Percentiles rank a stretch among this genome's conserved stretches.
These are phyloP conservation scores for Xanthoconium separans DNA, from an alignment of 1,284 basidiomycete genomes.

Conservation along the genomic window DNA sequence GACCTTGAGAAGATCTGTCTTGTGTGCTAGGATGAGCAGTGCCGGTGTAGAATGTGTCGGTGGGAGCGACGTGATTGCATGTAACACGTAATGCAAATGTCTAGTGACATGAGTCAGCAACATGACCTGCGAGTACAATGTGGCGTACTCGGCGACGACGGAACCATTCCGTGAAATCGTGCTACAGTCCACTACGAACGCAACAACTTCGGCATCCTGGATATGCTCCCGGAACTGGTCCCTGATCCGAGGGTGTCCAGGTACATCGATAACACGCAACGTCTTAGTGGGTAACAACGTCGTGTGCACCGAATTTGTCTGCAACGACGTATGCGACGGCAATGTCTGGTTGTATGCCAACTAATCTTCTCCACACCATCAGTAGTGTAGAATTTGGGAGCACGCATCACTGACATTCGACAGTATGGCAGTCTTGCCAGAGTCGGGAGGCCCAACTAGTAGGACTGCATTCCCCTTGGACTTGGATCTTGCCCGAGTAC, in stretches of 20 bases:
- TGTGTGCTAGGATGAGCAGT: conserved; percentile 70
- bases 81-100: conserved; percentile 68
- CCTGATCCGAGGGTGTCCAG: conserved; percentile 75
- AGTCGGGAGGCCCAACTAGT: conserved; percentile 67
- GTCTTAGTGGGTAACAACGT: conserved; percentile 40
- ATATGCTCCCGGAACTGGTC: conserved; percentile 68
- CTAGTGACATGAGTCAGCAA: conserved; percentile 37
- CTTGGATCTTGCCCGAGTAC: conserved; percentile 44
- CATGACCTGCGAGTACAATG: not conserved
- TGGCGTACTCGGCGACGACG: conserved; percentile 69
- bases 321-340: conserved; percentile 72
- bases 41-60: conserved; percentile 61
- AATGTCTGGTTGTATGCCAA: conserved; percentile 61
- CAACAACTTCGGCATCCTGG: conserved; percentile 57
- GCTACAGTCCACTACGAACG: conserved; percentile 75
- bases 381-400: conserved; percentile 26
- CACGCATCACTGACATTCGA: conserved; percentile 42
- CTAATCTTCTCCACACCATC: conserved; percentile 39
- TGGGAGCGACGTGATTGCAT: conserved; percentile 67
- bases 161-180: conserved; percentile 71
- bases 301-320: conserved; percentile 58
- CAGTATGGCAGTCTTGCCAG: conserved; percentile 73
- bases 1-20: conserved; percentile 65
- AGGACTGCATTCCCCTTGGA: conserved; percentile 57
- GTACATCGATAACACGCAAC: conserved; percentile 65